phyloP scores from a whole-genome alignment of 768 basidiomycete species.

The Hypholoma sublateritium region DNA sequence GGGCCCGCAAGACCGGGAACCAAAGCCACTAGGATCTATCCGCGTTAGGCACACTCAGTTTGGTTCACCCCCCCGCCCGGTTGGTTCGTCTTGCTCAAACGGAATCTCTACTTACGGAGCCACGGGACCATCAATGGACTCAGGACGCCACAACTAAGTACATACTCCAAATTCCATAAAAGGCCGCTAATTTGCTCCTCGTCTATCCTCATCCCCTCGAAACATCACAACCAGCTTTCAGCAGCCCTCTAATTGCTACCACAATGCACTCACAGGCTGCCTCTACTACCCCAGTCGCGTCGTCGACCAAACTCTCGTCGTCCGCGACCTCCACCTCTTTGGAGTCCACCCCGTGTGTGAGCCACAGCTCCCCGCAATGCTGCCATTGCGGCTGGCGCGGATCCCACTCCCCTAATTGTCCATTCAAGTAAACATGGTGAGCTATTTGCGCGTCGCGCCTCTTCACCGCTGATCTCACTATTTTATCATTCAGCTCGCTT shows the following conservation, averaged over 20 bases:
- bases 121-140: constrained; percentile 35
- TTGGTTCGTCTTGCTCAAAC: constrained; percentile 8
- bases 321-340: constrained; percentile 22
- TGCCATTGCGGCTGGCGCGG: constrained; percentile 79
- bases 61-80: constrained; percentile 10
- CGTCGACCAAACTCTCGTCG: constrained; percentile 17
- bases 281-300: constrained; percentile 17
- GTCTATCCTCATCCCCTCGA: constrained; percentile 20
- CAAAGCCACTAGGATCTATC: constrained; percentile 17
- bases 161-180: constrained; percentile 32
- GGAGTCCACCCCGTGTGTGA: constrained; percentile 22
- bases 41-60: constrained; percentile 12
- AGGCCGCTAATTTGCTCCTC: constrained; percentile 22
- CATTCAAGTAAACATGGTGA: constrained; percentile 27
- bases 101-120: constrained; percentile 24
- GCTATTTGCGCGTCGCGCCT: constrained; percentile 11
- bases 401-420: constrained; percentile 57
- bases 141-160: constrained; percentile 24
- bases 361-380: constrained; percentile 68
- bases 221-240: constrained; percentile 19
- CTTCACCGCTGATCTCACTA: neutral
- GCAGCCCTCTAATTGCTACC: neutral
- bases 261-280: constrained; percentile 13
- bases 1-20: constrained; percentile 29
- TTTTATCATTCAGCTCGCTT: neutral